phyloP scores from a whole-genome alignment of 2,329 filamentous ascomycete species.

The Tolypocladium nubicola region DNA sequence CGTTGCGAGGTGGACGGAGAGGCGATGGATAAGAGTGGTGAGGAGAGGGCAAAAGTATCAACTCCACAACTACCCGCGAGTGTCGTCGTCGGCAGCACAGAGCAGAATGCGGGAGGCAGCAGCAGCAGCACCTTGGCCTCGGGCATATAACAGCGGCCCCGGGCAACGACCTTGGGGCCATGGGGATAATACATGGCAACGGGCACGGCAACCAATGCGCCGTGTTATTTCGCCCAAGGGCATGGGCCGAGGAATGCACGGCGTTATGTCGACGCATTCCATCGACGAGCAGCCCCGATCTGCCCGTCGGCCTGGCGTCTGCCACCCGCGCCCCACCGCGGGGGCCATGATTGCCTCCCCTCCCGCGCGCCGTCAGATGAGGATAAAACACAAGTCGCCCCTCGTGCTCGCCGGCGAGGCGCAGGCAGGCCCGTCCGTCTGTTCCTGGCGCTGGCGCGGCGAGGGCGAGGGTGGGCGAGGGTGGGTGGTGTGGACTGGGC shows the following conservation, averaged over 20 bases:
- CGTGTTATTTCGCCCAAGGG: conserved; percentile 1
- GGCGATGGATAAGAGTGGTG: background rate
- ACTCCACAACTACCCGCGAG: background rate
- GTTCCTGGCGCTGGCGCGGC: background rate
- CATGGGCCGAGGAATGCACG: conserved; percentile 3
- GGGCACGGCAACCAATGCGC: background rate
- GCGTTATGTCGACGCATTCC: conserved; percentile 2
- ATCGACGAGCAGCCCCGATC: conserved; percentile 1
- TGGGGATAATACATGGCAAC: conserved; percentile 2
- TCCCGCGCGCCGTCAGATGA: background rate
- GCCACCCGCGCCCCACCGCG: background rate
- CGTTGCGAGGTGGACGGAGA: background rate
- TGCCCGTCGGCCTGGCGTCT: background rate
- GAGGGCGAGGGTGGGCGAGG: background rate
- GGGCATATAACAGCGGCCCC: conserved; percentile 1
- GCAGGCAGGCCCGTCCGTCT: background rate
- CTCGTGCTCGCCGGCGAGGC: background rate
- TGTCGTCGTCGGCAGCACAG: conserved; percentile 1
- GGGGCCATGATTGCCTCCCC: background rate
- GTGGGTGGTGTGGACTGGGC: background rate
- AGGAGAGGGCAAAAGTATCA: background rate
- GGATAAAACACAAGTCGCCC: background rate
- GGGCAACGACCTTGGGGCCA: background rate
- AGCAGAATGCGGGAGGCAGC: background rate
- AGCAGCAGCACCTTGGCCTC: background rate